Base-by-base conservation (phyloP, 176 grass and related monocot genomes). In the Avena eriantha region DNA sequence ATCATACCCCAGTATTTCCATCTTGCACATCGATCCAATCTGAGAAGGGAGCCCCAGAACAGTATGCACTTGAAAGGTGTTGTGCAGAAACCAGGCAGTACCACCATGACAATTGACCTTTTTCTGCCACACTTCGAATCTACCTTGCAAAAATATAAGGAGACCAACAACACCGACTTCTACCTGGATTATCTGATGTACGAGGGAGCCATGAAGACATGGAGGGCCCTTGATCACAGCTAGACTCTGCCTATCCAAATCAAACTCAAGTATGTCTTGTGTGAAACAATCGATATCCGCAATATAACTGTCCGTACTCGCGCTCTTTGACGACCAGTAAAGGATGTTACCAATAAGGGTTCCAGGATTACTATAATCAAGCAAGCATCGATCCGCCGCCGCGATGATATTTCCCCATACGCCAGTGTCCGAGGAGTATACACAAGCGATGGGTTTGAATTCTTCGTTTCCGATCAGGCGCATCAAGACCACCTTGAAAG, bases 181-280 rank as follows among this genome's bases (percentile, higher is more conserved):
- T 34, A 14, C 14, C 64, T 14, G 15, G 64, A 67, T 17, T 67
- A 67, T 67, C 5, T 67, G 64, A 67, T 33, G 63, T 15, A 14
- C 16, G 29, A 17, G 12, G 64, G 14, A 67, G 12, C 5, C 2
- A 67, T 67, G 7, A 34, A 67, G 64, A 67, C 64, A 7, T 67
- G 29, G 14, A 34, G 64, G 29, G 29, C 64, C 64, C 29, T 67
- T 34, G 29, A 8, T 67, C 29, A 67, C 64, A 67, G 26, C 64
- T 3, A 67, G 29, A 31, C 26, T 67, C 64, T 67, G 64, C 64
- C 64, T 67, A 67, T 67, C 64, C 29, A 67, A 67, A 67, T 67
- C 64, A 17, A 67, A 34, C 29, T 34, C 64, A 34, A 67, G 6
- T 17, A 67, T 34, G 64, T 67, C 6, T 13, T 33, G 26, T 33